These are phyloP conservation scores for Pythium sukuiense DNA, from an alignment of 352 stramenopile species.

Conservation along the genomic window DNA sequence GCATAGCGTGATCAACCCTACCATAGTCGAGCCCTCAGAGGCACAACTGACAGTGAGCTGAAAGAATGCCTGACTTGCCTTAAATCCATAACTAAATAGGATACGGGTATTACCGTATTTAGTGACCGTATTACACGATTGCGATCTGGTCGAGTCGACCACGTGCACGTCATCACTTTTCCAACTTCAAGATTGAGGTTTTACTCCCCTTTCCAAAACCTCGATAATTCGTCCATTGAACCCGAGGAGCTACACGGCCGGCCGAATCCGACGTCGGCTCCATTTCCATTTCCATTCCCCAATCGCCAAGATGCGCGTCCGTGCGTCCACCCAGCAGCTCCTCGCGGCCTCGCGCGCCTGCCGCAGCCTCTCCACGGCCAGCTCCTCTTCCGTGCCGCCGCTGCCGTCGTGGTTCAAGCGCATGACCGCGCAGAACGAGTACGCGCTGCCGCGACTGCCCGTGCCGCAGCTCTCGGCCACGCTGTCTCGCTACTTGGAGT, in stretches of 20 bases:
- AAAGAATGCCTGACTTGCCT: too few relatives aligned
- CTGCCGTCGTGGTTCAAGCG: slow-evolving; percentile 40
- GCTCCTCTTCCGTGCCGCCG: slow-evolving; percentile 11
- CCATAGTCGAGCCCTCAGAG: too few relatives aligned
- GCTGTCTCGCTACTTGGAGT: slow-evolving; percentile 58
- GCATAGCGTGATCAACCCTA: too few relatives aligned
- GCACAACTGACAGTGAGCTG: too few relatives aligned
- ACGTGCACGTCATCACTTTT: slow-evolving; percentile 25
- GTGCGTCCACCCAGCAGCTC: slow-evolving; percentile 17
- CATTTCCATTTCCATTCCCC: slow-evolving; percentile 8
- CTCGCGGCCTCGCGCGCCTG: slow-evolving; percentile 17
- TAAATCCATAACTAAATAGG: too few relatives aligned
- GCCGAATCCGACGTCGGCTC: background rate
- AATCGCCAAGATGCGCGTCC: slow-evolving; percentile 22
- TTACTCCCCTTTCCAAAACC: slow-evolving; percentile 24
- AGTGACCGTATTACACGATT: slow-evolving; percentile 5
- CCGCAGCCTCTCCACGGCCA: slow-evolving; percentile 12
- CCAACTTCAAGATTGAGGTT: slow-evolving; percentile 35
- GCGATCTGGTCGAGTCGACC: background rate
- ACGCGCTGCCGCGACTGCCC: slow-evolving; percentile 49
- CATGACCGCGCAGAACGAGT: slow-evolving; percentile 41
- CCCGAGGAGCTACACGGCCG: slow-evolving; percentile 9
- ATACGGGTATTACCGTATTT: slow-evolving; percentile 17
- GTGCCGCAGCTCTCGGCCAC: slow-evolving; percentile 82
- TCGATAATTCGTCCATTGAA: slow-evolving; percentile 21